Evolutionary conservation across 2,329 filamentous ascomycete species (phyloP), one percentile per base, ranked within the genome.

Genomic region (Fusarium torreyae): DNA sequence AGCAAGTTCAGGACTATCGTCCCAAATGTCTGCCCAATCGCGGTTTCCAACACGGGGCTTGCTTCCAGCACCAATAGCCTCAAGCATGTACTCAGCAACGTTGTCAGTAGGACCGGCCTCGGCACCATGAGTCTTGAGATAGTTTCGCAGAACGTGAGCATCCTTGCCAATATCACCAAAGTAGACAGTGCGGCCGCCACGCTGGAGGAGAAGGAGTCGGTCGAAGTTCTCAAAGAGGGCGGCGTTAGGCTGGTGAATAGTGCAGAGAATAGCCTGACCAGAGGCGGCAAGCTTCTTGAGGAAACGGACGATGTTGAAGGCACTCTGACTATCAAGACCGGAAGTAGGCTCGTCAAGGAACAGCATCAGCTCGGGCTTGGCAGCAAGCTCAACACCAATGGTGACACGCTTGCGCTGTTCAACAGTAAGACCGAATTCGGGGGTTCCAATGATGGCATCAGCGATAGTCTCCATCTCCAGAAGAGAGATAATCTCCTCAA

Each of bases 221-320:
- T 97, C 94, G 70, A 97, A 97, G 78, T 94, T 91, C 78, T 96
- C 92, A 72, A 97, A 97, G 0, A 97, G 85, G 1, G 92, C 90
- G 17, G 92, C 92, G 70, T 94, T 95, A 2, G 94, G 94, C 77
- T 97, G 94, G 78, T 97, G 94, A 68, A 97, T 97, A 0, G 94
- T 97, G 81, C 93, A 97, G 5, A 97, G 86, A 71, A 97, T 94
- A 11, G 94, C 94, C 77, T 97, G 94, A 3, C 94, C 94, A 4
- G 92, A 91, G n/a, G 86, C 84, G 50, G 91, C 89, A 7, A 94
- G 86, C 80, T 93, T 94, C 73, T 88, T 89, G n/a, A 94, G 82
- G 83, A 94, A 92, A 34, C 91, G 89, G 26, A 93, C 89, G 69
- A 93, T 93, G 78, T 92, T 92, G 82, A 91, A 94, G 18, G 92